Conservation (phyloP, 2,329 filamentous ascomycete species). For the Bipolaris cookei region DNA sequence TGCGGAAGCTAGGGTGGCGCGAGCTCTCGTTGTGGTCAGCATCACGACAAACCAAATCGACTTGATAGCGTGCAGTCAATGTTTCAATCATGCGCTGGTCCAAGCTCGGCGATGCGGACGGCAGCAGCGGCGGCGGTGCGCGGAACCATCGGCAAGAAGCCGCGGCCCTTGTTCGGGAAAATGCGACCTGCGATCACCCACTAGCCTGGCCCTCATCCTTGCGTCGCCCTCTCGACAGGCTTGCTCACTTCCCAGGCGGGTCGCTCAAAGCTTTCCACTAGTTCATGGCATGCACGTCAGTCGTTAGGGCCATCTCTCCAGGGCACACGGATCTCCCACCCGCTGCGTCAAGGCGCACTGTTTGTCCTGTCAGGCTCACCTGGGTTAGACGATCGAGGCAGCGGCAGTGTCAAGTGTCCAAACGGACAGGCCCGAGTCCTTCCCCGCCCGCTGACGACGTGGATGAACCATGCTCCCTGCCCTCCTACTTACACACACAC, state of each 20-base stretch:
- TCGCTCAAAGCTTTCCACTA: constrained; percentile 12
- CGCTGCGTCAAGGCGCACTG: constrained; percentile 14
- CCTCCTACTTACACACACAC: neutral
- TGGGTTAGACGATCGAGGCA: constrained; percentile 7
- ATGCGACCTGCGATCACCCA: constrained; percentile 9
- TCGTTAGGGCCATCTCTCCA: neutral
- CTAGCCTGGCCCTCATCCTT: neutral
- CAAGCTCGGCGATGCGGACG: constrained; percentile 5
- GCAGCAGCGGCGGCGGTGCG: constrained; percentile 18
- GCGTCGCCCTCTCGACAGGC: neutral
- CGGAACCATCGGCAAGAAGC: constrained; percentile 20
- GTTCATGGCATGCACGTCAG: constrained; percentile 6
- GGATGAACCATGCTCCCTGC: constrained; percentile 22
- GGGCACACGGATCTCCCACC: constrained; percentile 1
- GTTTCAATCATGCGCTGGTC: constrained; percentile 6
- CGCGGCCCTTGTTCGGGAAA: constrained; percentile 22
- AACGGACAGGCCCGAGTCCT: constrained; percentile 16
- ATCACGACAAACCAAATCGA: neutral
- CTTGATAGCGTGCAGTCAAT: constrained; percentile 1
- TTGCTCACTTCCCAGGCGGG: neutral
- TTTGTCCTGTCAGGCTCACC: constrained; percentile 19
- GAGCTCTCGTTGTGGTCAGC: neutral
- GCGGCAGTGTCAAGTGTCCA: constrained; percentile 15
- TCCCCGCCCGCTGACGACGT: constrained; percentile 14
- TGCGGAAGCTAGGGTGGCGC: neutral